A percentile compares a stretch with the other conserved stretches of the same genome.
Conservation (phyloP, 352 stramenopile genomes). For the Poterioochromonas sp. region DNA sequence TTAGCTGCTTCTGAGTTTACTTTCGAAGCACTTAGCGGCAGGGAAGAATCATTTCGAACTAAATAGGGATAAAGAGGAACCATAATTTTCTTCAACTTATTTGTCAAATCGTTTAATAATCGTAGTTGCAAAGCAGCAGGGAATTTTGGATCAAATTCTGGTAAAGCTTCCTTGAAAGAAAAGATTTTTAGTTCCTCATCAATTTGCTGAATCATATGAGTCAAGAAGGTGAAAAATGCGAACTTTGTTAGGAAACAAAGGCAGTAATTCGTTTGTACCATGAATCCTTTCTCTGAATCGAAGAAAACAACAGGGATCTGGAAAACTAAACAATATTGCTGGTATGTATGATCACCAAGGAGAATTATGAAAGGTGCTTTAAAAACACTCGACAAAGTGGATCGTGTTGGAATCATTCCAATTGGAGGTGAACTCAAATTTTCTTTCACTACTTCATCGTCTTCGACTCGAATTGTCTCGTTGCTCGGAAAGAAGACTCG, state of each 20-base stretch:
- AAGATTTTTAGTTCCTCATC: background rate
- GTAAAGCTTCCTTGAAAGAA: background rate
- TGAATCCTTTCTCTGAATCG: background rate
- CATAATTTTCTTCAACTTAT: conserved; percentile 5
- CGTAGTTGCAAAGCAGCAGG: background rate
- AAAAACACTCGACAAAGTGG: background rate
- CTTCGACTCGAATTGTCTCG: background rate
- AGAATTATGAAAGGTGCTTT: background rate
- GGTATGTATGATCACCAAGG: background rate
- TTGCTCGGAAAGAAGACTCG: background rate
- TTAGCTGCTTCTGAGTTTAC: no score
- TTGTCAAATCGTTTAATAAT: background rate
- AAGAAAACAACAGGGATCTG: background rate
- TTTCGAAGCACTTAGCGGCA: no score
- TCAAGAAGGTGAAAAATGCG: background rate
- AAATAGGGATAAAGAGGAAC: conserved; percentile 1
- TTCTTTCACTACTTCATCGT: background rate
- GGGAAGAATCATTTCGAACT: background rate
- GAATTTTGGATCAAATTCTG: background rate
- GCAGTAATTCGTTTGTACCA: background rate
- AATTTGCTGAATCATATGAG: background rate
- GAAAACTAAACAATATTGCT: background rate
- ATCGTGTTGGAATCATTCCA: background rate
- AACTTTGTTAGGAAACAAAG: background rate
- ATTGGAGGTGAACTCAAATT: no score